Base-by-base conservation (phyloP, 306 rosid species). In the Glycine latifolia region DNA sequence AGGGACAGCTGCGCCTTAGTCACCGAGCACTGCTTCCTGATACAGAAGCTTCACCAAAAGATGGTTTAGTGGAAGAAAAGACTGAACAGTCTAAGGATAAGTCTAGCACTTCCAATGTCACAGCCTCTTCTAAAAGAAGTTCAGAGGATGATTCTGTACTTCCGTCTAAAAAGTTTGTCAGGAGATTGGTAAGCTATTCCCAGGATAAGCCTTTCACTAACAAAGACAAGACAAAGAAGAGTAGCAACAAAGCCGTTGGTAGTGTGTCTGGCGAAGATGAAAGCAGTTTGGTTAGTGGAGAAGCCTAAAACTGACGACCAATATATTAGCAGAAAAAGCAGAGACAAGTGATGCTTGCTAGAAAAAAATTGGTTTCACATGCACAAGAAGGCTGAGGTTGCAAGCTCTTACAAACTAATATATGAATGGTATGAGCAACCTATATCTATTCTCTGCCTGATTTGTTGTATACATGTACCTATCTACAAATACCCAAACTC, bases 1-100 rank as follows among this genome's bases (percentile, higher is more conserved):
- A 90, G 83, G 98, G 99, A 20, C 99, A 95, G 73, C 91, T 95
- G 86, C 99, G 99, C 86, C 94, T 95, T 80, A 95, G 99, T 83
- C 92, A 79, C 78, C 87, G 91, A 73, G 97, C 92, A 41, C 48
- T 95, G 88, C 96, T 91, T 89, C 98, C 97, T 8, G 92, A 85
- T 62, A 11, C 66, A 37, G 53, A 17, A 68, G 8, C 52, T 33
- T 77, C 73, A 33, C 39, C 56, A 50, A 76, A 59, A 76, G 73
- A 72, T 60, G 86, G 82, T 69, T 48, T 76, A 69, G 41, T 67
- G 16, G 86, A 82, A 78, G 87, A 79, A 71, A 90, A 75, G 65
- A 80, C 13, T 68, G 87, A 79, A 80, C 87, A 79, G 39, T 53
- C 83, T 39, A 82, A 80, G 79, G 89, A 79, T 46, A 87, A 82